These are phyloP conservation scores for Rhododendron williamsianum DNA, from an alignment of 148 eudicot genomes.

Conservation along the genomic window DNA sequence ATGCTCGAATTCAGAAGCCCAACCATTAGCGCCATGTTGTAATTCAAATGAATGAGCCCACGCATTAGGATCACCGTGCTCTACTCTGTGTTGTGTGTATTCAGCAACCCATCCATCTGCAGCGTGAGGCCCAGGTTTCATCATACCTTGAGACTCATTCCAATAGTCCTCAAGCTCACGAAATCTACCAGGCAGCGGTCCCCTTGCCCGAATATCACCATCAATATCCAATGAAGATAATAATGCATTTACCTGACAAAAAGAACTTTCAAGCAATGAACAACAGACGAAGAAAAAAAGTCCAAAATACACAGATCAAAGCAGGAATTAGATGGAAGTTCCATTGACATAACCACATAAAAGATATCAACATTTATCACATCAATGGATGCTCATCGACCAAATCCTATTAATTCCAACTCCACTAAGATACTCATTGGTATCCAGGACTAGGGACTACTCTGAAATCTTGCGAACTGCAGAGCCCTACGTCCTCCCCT, in stretches of 20 bases:
- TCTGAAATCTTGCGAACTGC: neutral
- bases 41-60: conserved; percentile 84
- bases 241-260: conserved; percentile 70
- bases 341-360: neutral
- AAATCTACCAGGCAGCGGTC: conserved; percentile 71
- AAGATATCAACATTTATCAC: neutral
- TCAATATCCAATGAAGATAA: conserved; percentile 86
- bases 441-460: neutral
- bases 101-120: conserved; percentile 83
- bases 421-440: neutral
- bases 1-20: conserved; percentile 97
- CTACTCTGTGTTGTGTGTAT: conserved; percentile 38
- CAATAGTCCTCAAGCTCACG: conserved; percentile 84
- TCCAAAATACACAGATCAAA: conserved; percentile 4
- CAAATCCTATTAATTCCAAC: neutral
- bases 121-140: conserved; percentile 51
- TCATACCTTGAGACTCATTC: conserved; percentile 78
- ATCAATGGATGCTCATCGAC: neutral
- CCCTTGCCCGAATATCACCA: conserved; percentile 53
- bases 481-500: neutral
- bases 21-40: conserved; percentile 78
- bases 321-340: neutral
- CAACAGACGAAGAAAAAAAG: neutral
- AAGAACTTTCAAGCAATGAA: neutral
- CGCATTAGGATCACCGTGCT: conserved; percentile 51